Evolutionary conservation across 257 asterid species (phyloP).

Genomic region (Avicennia marina): DNA sequence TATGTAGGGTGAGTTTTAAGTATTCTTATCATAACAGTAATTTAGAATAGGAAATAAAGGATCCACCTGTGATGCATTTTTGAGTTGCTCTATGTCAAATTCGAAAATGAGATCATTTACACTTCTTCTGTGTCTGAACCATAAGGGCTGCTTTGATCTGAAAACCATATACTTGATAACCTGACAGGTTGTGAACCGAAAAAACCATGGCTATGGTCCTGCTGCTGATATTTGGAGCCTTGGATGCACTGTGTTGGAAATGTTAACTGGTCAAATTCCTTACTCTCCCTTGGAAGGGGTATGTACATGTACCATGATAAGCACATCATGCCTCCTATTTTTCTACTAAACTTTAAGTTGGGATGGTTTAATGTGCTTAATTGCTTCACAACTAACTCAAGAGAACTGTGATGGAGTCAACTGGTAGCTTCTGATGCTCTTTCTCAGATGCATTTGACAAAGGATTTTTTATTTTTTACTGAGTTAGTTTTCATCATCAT

Average conservation of each 20-base stretch:
- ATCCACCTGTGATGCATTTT: neutral
- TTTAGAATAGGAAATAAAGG: neutral
- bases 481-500: too few relatives aligned
- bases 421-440: too few relatives aligned
- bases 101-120: neutral
- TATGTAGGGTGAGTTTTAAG: neutral
- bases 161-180: slow-evolving; percentile 12
- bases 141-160: slow-evolving; percentile 13
- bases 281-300: slow-evolving; percentile 72
- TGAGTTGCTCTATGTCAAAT: slow-evolving; percentile 15
- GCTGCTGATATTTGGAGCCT: slow-evolving; percentile 72
- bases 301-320: too few relatives aligned
- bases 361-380: too few relatives aligned
- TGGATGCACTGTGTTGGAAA: slow-evolving; percentile 67
- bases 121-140: neutral
- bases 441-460: too few relatives aligned
- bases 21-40: neutral
- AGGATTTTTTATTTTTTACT: too few relatives aligned
- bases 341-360: too few relatives aligned
- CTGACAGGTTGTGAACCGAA: slow-evolving; percentile 48
- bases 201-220: slow-evolving; percentile 50
- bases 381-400: too few relatives aligned
- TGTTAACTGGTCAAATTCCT: slow-evolving; percentile 59
- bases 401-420: too few relatives aligned
- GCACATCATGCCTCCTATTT: too few relatives aligned